Evolutionary conservation across 2,329 filamentous ascomycete genomes (phyloP).

Genomic region (Colletotrichum echinochloae): DNA sequence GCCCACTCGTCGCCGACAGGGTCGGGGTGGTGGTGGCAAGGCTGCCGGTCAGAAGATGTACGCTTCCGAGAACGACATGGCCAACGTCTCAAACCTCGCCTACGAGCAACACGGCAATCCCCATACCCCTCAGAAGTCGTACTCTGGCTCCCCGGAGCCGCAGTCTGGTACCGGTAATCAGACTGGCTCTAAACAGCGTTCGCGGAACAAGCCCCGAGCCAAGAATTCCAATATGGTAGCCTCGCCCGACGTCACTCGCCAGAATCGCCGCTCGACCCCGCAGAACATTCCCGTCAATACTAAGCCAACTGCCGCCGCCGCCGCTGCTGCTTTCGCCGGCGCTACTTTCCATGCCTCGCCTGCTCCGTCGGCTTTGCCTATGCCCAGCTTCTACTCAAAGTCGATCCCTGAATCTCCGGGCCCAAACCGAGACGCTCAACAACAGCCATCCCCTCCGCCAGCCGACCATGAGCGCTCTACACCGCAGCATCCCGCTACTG

Average conservation of each 20-base stretch:
- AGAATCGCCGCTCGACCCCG: slow-evolving; percentile 59
- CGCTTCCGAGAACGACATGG: slow-evolving; percentile 68
- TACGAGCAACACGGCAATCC: slow-evolving; percentile 51
- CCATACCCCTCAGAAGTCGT: slow-evolving; percentile 62
- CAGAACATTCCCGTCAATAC: slow-evolving; percentile 48
- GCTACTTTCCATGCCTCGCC: slow-evolving; percentile 96
- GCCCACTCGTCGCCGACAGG: slow-evolving; percentile 51
- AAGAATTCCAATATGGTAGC: slow-evolving; percentile 41
- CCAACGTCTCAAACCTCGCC: slow-evolving; percentile 46
- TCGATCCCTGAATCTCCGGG: slow-evolving; percentile 75
- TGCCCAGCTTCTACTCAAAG: slow-evolving; percentile 87
- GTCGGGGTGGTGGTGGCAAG: slow-evolving; percentile 50
- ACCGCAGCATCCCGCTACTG: slow-evolving; percentile 52
- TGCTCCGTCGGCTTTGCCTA: slow-evolving; percentile 87
- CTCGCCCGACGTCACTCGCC: slow-evolving; percentile 57
- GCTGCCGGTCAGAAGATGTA: slow-evolving; percentile 64
- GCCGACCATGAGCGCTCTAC: slow-evolving; percentile 65
- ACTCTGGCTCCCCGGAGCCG: slow-evolving; percentile 51
- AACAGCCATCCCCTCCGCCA: slow-evolving; percentile 64
- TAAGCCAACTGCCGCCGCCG: slow-evolving; percentile 58
- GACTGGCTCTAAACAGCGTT: slow-evolving; percentile 44
- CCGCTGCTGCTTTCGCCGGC: slow-evolving; percentile 79
- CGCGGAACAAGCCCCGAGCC: slow-evolving; percentile 41
- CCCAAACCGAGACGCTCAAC: slow-evolving; percentile 50
- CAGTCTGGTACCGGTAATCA: slow-evolving; percentile 48